A percentile compares a stretch with the other conserved stretches of the same genome.
Evolutionary conservation across 768 basidiomycete genomes (phyloP).

Genomic region (Leccinum boreale): DNA sequence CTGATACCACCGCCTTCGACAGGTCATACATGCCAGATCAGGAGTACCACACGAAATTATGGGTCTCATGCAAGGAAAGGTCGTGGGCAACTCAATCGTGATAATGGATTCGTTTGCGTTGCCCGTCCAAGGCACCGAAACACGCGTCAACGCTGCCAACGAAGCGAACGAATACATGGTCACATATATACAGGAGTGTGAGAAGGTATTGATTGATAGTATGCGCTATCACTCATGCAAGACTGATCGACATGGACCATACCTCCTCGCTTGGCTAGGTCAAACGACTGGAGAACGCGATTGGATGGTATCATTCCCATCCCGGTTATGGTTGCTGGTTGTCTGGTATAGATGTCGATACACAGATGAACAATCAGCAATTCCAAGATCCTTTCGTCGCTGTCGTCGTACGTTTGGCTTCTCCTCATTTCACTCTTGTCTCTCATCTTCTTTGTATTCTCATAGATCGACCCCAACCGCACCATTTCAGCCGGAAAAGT

Average conservation of each 20-base stretch:
- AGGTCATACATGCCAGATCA: constrained; percentile 98
- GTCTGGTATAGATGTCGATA: constrained; percentile 97
- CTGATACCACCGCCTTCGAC: constrained; percentile 10
- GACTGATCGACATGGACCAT: not conserved
- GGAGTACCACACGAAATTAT: constrained; percentile 99
- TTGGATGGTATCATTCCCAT: constrained; percentile 99
- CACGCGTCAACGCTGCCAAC: constrained; percentile 92
- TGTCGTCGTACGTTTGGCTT: constrained; percentile 68
- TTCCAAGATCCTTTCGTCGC: constrained; percentile 97
- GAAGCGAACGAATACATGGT: constrained; percentile 99
- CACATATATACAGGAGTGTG: constrained; percentile 78
- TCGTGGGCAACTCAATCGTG: constrained; percentile 70
- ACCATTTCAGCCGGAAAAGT: constrained; percentile 98
- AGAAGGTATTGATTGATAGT: constrained; percentile 51
- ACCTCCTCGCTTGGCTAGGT: constrained; percentile 45
- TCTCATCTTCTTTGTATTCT: not conserved
- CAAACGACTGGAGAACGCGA: constrained; percentile 78
- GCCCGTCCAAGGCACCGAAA: constrained; percentile 97
- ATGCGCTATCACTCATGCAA: not conserved
- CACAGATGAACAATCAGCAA: constrained; percentile 92
- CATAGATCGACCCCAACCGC: constrained; percentile 93
- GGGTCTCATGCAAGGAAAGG: constrained; percentile 98
- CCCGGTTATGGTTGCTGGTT: constrained; percentile 99
- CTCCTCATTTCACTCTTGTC: not conserved
- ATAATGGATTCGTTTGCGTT: constrained; percentile 97